Conservation (phyloP, 352 stramenopile species). For the Elongisporangium prolatum region DNA sequence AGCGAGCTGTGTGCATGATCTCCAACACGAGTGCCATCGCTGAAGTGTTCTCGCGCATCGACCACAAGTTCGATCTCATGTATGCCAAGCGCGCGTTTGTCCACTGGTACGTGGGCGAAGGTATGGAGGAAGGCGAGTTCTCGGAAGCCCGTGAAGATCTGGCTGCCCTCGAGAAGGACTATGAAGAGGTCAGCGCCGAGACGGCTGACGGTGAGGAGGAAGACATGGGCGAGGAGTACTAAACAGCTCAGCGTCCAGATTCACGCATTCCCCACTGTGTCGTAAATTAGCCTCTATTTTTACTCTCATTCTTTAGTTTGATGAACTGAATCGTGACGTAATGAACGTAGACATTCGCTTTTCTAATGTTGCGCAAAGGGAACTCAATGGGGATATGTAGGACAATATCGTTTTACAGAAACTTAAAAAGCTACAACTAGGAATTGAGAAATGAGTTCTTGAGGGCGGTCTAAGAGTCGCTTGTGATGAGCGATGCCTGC, state of each 20-base stretch:
- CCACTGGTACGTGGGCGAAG: conserved; percentile 98
- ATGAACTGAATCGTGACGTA: background rate
- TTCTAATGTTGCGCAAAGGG: background rate
- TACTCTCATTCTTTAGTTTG: background rate
- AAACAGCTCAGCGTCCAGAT: conserved; percentile 12
- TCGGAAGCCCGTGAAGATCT: conserved; percentile 97
- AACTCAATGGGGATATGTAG: background rate
- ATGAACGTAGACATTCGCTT: background rate
- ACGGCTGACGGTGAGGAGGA: conserved; percentile 92
- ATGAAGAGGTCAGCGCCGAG: conserved; percentile 97
- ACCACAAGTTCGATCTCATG: conserved; percentile 99
- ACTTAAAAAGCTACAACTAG: background rate
- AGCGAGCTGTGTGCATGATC: conserved; percentile 97
- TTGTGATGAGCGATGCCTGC: background rate
- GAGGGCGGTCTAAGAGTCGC: background rate
- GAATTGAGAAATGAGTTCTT: background rate
- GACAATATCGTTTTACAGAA: background rate
- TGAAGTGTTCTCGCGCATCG: conserved; percentile 95
- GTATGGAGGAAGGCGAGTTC: conserved; percentile 99
- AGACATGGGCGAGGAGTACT: conserved; percentile 88
- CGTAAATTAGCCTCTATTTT: background rate
- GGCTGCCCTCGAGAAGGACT: conserved; percentile 97
- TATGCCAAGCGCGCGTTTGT: conserved; percentile 98
- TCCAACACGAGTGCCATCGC: conserved; percentile 97
- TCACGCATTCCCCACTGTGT: background rate